phyloP scores from a whole-genome alignment of 176 grass and related monocot genomes.

The Zoysia pacifica region DNA sequence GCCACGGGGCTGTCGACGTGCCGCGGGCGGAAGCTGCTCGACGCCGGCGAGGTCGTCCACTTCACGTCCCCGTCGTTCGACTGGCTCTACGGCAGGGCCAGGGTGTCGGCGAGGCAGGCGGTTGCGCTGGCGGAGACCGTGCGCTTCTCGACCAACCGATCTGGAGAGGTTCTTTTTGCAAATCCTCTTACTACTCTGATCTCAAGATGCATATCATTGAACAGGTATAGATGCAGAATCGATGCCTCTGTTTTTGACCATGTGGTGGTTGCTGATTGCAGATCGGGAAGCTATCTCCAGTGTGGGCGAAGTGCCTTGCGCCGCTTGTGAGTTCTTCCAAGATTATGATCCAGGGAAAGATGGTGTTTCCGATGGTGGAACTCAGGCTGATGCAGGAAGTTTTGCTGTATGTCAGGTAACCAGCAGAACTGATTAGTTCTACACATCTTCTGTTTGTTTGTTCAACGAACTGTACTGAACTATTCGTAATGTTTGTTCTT shows the following conservation, averaged over 20 bases:
- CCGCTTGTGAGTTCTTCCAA: slow-evolving; percentile 71
- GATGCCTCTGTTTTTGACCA: neutral
- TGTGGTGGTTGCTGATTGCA: neutral
- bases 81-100: slow-evolving; percentile 17
- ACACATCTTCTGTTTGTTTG: neutral
- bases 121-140: slow-evolving; percentile 58
- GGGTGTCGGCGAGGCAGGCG: slow-evolving; percentile 51
- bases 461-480: neutral
- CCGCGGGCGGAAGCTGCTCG: slow-evolving; percentile 54
- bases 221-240: neutral
- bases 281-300: slow-evolving; percentile 52
- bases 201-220: neutral
- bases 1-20: slow-evolving; percentile 70
- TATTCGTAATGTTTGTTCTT: slow-evolving; percentile 3
- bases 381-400: slow-evolving; percentile 83
- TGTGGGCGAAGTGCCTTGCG: slow-evolving; percentile 71
- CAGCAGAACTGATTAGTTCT: neutral
- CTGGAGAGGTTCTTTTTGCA: slow-evolving; percentile 64
- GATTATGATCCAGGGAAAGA: slow-evolving; percentile 63
- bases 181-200: neutral
- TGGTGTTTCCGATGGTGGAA: slow-evolving; percentile 46
- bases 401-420: slow-evolving; percentile 78
- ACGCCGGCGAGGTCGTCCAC: slow-evolving; percentile 74
- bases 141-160: slow-evolving; percentile 79
- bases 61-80: slow-evolving; percentile 64